Conservation (phyloP, 2,329 filamentous ascomycete species). For the Pseudocercospora vitis region DNA sequence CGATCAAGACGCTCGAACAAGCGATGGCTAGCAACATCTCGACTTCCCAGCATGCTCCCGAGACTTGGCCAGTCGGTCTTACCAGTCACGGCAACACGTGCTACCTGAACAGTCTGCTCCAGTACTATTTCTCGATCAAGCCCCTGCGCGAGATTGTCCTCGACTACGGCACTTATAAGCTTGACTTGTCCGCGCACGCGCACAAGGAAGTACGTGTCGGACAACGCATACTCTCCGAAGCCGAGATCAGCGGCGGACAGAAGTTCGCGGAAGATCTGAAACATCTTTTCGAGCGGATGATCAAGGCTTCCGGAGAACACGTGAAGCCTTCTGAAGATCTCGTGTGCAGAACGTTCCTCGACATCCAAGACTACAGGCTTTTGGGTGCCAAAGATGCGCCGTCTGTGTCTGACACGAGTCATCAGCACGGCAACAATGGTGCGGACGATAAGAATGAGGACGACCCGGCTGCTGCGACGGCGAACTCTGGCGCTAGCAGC, state of each 20-base stretch:
- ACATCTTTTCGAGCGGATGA: constrained; percentile 41
- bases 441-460: constrained; percentile 23
- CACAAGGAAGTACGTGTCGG: constrained; percentile 71
- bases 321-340: constrained; percentile 39
- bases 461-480: background rate
- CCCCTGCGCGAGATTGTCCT: constrained; percentile 78
- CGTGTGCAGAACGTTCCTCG: constrained; percentile 39
- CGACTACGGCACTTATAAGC: constrained; percentile 68
- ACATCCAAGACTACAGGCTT: constrained; percentile 31
- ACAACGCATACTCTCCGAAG: constrained; percentile 59
- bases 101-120: constrained; percentile 93
- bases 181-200: constrained; percentile 64
- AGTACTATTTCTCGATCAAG: constrained; percentile 89
- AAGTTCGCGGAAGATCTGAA: constrained; percentile 38
- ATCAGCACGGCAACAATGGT: constrained; percentile 4
- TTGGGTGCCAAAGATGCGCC: constrained; percentile 23
- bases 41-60: constrained; percentile 23
- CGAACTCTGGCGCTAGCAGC: constrained; percentile 30
- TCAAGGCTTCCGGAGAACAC: constrained; percentile 31
- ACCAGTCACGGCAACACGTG: constrained; percentile 97
- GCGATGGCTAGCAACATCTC: constrained; percentile 24
- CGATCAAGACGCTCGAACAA: constrained; percentile 35
- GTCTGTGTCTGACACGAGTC: constrained; percentile 4
- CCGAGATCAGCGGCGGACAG: constrained; percentile 39
- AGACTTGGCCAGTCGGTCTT: constrained; percentile 73